Percentiles rank a stretch among this genome's conserved stretches.
These are phyloP conservation scores for Galeopsis tetrahit DNA, from an alignment of 257 asterid genomes.

Conservation along the genomic window DNA sequence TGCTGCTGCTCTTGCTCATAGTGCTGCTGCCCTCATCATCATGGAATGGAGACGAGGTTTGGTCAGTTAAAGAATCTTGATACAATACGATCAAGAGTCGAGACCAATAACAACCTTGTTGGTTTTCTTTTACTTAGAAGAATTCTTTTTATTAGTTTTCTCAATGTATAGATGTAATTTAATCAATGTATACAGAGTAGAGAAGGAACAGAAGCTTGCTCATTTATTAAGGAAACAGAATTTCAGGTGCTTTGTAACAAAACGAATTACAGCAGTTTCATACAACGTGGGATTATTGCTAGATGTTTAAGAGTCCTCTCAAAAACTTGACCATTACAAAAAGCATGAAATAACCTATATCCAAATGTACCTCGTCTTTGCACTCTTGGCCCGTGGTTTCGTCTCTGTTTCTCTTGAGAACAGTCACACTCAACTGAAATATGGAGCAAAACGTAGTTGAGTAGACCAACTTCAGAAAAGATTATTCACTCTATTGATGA, in stretches of 20 bases:
- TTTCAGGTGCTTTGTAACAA: conserved; percentile 25
- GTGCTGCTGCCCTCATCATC: conserved; percentile 62
- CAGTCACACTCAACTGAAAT: not conserved
- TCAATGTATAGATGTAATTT: conserved; percentile 3
- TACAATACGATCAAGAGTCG: not conserved
- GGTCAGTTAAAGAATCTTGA: not conserved
- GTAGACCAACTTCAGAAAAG: not conserved
- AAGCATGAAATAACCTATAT: conserved; percentile 19
- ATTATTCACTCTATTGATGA: conserved; percentile 24
- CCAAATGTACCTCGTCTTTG: conserved; percentile 18
- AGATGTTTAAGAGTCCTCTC: conserved; percentile 20
- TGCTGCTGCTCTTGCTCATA: conserved; percentile 79
- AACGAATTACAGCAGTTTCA: conserved; percentile 31
- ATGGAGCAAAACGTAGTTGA: conserved; percentile 10
- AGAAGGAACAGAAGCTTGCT: conserved; percentile 5
- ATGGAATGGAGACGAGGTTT: conserved; percentile 80
- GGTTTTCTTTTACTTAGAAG: not conserved
- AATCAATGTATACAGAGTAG: not conserved
- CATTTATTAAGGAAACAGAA: conserved; percentile 27
- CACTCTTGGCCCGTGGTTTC: conserved; percentile 17
- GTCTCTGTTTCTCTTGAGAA: conserved; percentile 8
- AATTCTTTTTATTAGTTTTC: not conserved
- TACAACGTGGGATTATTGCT: conserved; percentile 30
- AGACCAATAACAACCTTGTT: not conserved
- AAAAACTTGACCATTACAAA: conserved; percentile 35